Conservation (phyloP, 148 eudicot genomes). For the Limonium bicolor region DNA sequence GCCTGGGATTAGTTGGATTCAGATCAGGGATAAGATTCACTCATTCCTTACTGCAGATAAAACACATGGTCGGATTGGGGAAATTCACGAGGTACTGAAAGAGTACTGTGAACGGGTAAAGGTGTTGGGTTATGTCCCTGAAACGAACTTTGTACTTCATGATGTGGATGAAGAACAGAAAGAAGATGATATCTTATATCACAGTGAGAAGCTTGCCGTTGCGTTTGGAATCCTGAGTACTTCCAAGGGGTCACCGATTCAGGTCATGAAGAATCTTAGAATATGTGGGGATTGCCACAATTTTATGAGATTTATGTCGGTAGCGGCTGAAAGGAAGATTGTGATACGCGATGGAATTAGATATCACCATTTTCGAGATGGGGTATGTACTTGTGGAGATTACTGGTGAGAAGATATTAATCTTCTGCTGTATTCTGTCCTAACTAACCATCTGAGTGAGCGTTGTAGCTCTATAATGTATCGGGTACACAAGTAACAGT, state of each 20-base stretch:
- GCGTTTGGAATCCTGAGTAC: conserved; percentile 17
- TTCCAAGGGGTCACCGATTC: conserved; percentile 9
- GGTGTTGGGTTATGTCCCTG: conserved; percentile 20
- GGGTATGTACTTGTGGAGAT: conserved; percentile 24
- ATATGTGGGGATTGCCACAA: conserved; percentile 25
- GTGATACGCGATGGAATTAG: conserved; percentile 20
- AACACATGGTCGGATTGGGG: conserved; percentile 7
- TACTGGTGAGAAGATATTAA: conserved; percentile 13
- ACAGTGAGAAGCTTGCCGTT: conserved; percentile 27
- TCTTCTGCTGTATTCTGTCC: no score
- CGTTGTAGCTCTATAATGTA: no score
- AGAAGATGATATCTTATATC: conserved; percentile 18
- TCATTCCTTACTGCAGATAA: conserved; percentile 19
- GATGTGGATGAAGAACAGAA: conserved; percentile 32
- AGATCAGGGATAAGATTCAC: conserved; percentile 16
- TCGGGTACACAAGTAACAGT: no score
- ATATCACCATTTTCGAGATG: conserved; percentile 28
- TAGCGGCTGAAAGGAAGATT: conserved; percentile 17
- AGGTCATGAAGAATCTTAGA: conserved; percentile 19
- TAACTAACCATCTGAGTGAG: no score
- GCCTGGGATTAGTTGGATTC: conserved; percentile 25
- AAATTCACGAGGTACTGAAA: conserved; percentile 9
- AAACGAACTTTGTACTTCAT: conserved; percentile 19
- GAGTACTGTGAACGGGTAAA: conserved; percentile 10
- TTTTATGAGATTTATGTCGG: conserved; percentile 25